Evolutionary conservation across 768 basidiomycete species (phyloP).

Genomic region (Russula dissimulans): DNA sequence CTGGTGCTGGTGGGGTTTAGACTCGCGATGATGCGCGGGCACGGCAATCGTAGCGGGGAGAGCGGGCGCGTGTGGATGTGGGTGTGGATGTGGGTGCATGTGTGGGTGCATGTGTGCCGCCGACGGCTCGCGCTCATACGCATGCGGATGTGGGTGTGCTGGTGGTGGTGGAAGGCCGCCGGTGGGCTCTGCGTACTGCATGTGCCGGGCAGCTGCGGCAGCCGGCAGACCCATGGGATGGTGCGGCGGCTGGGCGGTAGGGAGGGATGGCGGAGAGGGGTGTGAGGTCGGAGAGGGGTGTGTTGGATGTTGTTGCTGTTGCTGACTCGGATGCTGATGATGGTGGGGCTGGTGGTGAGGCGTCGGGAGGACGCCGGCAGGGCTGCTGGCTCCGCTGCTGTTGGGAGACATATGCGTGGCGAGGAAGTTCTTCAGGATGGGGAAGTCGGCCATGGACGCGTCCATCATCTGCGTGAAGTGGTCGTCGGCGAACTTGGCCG

Average conservation of each 20-base stretch:
- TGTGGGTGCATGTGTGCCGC: background rate
- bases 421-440: conserved; percentile 72
- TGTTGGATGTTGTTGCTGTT: background rate
- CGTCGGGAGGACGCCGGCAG: background rate
- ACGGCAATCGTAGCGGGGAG: background rate
- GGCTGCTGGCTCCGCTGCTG: conserved; percentile 21
- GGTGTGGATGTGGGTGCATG: too few relatives aligned
- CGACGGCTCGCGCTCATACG: conserved; percentile 2
- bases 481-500: conserved; percentile 55
- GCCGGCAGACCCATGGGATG: background rate
- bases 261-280: background rate
- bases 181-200: background rate
- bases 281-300: background rate
- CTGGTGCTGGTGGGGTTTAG: background rate
- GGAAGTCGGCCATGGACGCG: conserved; percentile 77
- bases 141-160: background rate
- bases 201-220: background rate
- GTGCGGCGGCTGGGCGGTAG: background rate
- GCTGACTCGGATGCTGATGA: background rate
- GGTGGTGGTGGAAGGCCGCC: background rate
- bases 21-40: background rate
- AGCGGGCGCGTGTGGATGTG: background rate
- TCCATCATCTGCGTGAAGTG: conserved; percentile 49
- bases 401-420: conserved; percentile 51
- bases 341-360: conserved; percentile 19